Conservation (phyloP, 352 stramenopile species). For the Pythium coloratum region DNA sequence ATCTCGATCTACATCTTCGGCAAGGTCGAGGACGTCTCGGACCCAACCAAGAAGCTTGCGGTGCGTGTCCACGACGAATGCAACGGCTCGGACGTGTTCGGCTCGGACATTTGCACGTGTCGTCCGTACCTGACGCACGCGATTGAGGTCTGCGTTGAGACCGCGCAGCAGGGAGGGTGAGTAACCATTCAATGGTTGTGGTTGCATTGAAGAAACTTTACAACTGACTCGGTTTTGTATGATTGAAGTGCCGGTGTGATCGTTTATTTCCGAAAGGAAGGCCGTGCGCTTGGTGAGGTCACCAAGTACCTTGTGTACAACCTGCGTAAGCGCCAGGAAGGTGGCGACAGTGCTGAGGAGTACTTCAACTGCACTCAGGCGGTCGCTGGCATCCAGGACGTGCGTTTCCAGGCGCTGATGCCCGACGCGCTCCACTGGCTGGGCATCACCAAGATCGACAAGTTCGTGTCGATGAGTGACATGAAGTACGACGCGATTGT, state of each 20-base stretch:
- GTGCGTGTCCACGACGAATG: slow-evolving; percentile 99
- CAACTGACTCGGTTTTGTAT: background rate
- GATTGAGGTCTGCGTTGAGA: slow-evolving; percentile 99
- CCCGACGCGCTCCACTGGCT: slow-evolving; percentile 99
- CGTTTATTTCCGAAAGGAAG: slow-evolving; percentile 99
- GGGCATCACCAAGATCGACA: slow-evolving; percentile 93
- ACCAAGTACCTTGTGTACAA: slow-evolving; percentile 99
- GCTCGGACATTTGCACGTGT: slow-evolving; percentile 99
- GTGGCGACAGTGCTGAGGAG: slow-evolving; percentile 95
- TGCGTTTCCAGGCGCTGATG: slow-evolving; percentile 99
- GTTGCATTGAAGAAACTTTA: background rate
- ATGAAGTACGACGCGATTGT: slow-evolving; percentile 99
- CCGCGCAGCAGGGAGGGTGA: slow-evolving; percentile 94
- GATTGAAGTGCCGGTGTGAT: slow-evolving; percentile 90
- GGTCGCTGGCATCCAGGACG: slow-evolving; percentile 97
- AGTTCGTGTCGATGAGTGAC: slow-evolving; percentile 98
- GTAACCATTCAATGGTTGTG: slow-evolving; percentile 6
- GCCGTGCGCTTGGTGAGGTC: slow-evolving; percentile 96
- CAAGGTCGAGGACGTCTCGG: slow-evolving; percentile 95
- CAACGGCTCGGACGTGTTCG: slow-evolving; percentile 98
- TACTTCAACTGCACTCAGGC: slow-evolving; percentile 99
- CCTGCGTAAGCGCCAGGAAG: slow-evolving; percentile 97
- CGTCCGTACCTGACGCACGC: slow-evolving; percentile 98
- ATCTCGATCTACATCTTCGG: slow-evolving; percentile 99
- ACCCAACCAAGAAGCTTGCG: slow-evolving; percentile 97